Evolutionary conservation across 176 grass and related monocot genomes (phyloP), one percentile per base, ranked within the genome.

Genomic region (Hsuehochloa calcarea): DNA sequence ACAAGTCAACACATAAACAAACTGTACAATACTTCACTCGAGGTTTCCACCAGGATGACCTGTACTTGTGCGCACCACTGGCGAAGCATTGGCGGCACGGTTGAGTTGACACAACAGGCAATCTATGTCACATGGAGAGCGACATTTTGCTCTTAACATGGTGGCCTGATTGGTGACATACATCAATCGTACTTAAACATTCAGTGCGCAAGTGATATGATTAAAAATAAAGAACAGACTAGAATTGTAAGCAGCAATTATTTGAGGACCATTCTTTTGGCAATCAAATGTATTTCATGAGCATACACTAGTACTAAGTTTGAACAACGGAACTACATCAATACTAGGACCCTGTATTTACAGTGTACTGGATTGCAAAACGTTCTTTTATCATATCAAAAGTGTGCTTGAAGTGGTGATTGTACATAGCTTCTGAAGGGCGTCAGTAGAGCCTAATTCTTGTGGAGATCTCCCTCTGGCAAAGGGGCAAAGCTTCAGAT

Each of bases 371-470:
- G 10, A 8, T 54, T 63, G 51, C n/a, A 37, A 8, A 68, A 40
- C 8, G 43, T 73, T 49, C 38, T 73, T 38, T 16, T 35, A 56
- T 75, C 20, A 20, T 62, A 17, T 51, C 27, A 39, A 11, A 47
- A 10, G 34, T 23, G 3, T 49, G 23, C 38, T 23, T 16, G 3
- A 23, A 43, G 13, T 59, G 38, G 8, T 31, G 39, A 66, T n/a
- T 74, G 68, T 63, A 44, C 55, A 68, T 43, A 84, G 46, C 51
- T 70, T 83, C 74, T 44, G 37, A 11, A 58, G 38, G 34, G 29
- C 65, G 44, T 94, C 80, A 92, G 77, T 94, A 94, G 55, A 94
- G 93, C 86, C 29, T 97, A 19, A 97, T 89, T 40, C 84, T 97
- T 74, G 78, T 89, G 20, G 81, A 83, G 76, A 97, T 94, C 27